These are phyloP conservation scores for Cymbidium sinense DNA, from an alignment of 106 monocot species.

Conservation along the genomic window DNA sequence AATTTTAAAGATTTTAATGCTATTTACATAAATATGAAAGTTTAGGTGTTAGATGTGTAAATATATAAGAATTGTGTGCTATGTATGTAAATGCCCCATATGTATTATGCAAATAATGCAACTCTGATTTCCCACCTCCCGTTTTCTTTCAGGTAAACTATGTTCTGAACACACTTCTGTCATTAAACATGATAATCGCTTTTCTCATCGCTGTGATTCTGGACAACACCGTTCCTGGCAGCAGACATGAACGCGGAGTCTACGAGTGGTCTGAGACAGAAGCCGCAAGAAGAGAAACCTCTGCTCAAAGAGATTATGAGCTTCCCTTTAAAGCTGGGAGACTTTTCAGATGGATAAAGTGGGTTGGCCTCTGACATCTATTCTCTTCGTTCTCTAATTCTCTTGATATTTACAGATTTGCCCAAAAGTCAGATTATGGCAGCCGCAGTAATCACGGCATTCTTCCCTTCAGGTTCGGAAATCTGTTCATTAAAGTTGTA, in stretches of 20 bases:
- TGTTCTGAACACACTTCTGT: constrained; percentile 74
- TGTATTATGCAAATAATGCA: background rate
- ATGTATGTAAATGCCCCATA: no score
- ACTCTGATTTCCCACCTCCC: background rate
- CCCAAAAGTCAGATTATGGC: no score
- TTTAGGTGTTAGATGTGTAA: no score
- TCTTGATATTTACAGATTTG: no score
- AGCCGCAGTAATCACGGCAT: background rate
- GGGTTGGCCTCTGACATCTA: constrained; percentile 64
- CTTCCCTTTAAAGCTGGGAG: constrained; percentile 64
- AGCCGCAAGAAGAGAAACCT: constrained; percentile 48
- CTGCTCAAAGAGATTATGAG: constrained; percentile 56
- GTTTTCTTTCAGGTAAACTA: constrained; percentile 56
- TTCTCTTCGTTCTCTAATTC: background rate
- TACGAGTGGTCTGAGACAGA: constrained; percentile 86
- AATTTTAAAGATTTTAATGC: no score
- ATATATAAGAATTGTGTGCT: no score
- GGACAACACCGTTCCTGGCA: constrained; percentile 93
- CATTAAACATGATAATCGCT: constrained; percentile 84
- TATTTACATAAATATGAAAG: no score
- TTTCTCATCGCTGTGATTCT: constrained; percentile 68
- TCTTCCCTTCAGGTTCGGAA: background rate
- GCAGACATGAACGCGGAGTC: constrained; percentile 66
- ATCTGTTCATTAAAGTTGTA: background rate
- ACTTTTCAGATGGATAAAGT: constrained; percentile 81